phyloP scores from a whole-genome alignment of 257 asterid genomes.

The Jacaranda mimosifolia region DNA sequence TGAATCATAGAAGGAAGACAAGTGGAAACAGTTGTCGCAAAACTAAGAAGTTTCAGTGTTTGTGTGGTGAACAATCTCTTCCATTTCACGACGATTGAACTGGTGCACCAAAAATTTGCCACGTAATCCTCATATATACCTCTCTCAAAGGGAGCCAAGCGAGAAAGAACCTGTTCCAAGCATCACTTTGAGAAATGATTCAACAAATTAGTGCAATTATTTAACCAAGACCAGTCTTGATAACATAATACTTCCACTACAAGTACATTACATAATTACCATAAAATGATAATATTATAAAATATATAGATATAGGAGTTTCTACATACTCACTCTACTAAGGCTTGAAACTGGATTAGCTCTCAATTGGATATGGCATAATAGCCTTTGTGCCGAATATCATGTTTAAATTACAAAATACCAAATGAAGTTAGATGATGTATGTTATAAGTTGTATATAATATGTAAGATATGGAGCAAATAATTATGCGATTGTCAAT shows the following conservation, averaged over 20 bases:
- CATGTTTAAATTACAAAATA: not conserved
- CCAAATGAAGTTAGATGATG: not conserved
- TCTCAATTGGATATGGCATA: conserved; percentile 5
- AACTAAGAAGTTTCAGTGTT: conserved; percentile 70
- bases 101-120: conserved; percentile 97
- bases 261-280: not conserved
- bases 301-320: conserved; percentile 11
- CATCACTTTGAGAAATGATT: conserved; percentile 37
- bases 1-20: conserved; percentile 86
- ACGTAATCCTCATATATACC: conserved; percentile 97
- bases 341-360: not conserved
- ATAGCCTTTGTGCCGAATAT: not conserved
- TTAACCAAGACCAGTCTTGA: conserved; percentile 10
- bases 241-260: conserved; percentile 1
- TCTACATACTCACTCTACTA: not conserved
- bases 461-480: not conserved
- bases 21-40: conserved; percentile 77
- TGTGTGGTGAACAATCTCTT: conserved; percentile 83
- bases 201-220: conserved; percentile 21
- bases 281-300: not conserved
- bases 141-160: conserved; percentile 97
- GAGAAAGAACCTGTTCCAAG: conserved; percentile 84
- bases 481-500: conserved; percentile 5
- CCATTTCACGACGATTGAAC: conserved; percentile 87
- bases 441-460: not conserved